Evolutionary conservation across 2,329 filamentous ascomycete genomes (phyloP), one percentile per base, ranked within the genome.

Genomic region (Aspergillus terreus): DNA sequence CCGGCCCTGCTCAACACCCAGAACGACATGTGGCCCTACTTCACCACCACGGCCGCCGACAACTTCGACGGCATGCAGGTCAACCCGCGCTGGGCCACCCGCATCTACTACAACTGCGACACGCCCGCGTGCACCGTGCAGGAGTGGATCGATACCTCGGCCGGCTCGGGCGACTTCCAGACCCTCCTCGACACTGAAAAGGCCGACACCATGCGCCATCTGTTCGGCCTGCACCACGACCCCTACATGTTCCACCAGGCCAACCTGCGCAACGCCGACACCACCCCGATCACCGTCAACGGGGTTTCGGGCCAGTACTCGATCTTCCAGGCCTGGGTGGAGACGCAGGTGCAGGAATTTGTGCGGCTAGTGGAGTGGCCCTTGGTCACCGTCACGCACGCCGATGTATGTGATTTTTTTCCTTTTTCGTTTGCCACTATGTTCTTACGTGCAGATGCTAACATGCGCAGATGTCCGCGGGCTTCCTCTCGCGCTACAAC

Each of bases 51-150:
- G 0, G 73, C 66, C 0, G 61, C 55, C 10, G 81, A 85, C 58
- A 82, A 82, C 0, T 81, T 78, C 56, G 77, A 68, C 40, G 82
- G 82, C 1, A 71, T 83, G 38, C 75, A 76, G 52, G 74, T 85
- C 46, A 78, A 82, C 61, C 81, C 81, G 4, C 79, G 82, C 43
- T 85, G 78, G 78, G 79, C 82, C 1, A 82, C 80, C 3, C 77
- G 79, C 40, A 84, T 85, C 54, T 85, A 84, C 71, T 85, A 82
- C 73, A 84, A 85, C 69, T 85, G 82, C 64, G 78, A 83, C 61
- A 76, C 75, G 14, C 73, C 80, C 2, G 71, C 67, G 19, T 85
- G 82, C 63, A 84, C 82, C 0, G 63, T 78, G 15, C 68, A 77
- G 45, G 82, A 85, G 63, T 85, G 82, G 82, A 82, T 81, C 46